Conservation (phyloP, 176 grass and related monocot genomes). For the Hyparrhenia diplandra region DNA sequence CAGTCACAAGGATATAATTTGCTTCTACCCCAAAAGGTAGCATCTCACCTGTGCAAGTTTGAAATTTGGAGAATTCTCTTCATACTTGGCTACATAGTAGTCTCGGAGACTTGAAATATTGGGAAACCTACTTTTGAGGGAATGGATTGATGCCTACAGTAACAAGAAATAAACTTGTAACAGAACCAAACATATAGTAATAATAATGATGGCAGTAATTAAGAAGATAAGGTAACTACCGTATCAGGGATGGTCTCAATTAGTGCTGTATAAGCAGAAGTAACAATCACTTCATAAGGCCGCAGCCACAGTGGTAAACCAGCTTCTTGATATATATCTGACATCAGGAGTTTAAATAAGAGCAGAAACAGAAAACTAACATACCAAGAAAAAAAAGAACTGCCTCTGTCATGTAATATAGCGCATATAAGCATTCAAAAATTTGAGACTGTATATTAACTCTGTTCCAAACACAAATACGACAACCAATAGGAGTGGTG, state of each 20-base stretch:
- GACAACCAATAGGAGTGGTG: neutral
- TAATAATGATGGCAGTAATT: neutral
- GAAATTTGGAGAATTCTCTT: conserved; percentile 94
- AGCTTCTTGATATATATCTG: conserved; percentile 99
- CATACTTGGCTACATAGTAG: conserved; percentile 93
- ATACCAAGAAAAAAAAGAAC: neutral
- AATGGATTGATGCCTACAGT: conserved; percentile 95
- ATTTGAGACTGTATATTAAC: neutral
- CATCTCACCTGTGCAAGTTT: conserved; percentile 82
- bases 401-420: neutral
- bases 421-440: neutral
- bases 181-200: conserved; percentile 8
- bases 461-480: neutral
- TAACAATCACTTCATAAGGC: conserved; percentile 97
- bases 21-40: neutral
- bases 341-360: conserved; percentile 25
- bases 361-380: neutral
- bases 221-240: conserved; percentile 36
- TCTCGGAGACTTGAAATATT: conserved; percentile 81
- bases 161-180: conserved; percentile 4
- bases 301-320: conserved; percentile 98
- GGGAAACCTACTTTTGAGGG: conserved; percentile 95
- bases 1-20: neutral
- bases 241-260: conserved; percentile 99
- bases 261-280: conserved; percentile 93